These are phyloP conservation scores for Microascus cirrosus DNA, from an alignment of 2,329 filamentous ascomycete species.

Conservation along the genomic window DNA sequence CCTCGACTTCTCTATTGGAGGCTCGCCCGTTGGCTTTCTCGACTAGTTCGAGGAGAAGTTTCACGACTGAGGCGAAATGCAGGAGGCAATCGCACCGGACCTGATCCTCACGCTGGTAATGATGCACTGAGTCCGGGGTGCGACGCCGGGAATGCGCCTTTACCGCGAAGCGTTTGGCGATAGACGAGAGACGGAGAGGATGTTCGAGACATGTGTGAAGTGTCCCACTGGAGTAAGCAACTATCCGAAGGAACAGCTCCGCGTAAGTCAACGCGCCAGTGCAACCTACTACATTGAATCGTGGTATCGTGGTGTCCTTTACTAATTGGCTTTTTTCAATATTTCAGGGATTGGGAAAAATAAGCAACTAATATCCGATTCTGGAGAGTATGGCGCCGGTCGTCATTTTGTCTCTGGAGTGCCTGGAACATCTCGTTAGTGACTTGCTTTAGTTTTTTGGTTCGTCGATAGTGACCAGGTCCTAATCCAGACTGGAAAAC, in stretches of 20 bases:
- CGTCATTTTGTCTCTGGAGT: constrained; percentile 7
- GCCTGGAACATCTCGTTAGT: constrained; percentile 2
- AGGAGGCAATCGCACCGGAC: too few relatives aligned
- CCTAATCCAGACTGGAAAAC: too few relatives aligned
- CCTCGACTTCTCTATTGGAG: too few relatives aligned
- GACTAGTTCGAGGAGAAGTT: too few relatives aligned
- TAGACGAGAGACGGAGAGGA: background rate
- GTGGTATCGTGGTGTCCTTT: too few relatives aligned
- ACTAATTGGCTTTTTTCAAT: background rate
- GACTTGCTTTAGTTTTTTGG: constrained; percentile 3
- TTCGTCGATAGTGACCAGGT: background rate
- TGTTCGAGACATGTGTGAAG: background rate
- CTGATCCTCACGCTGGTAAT: too few relatives aligned
- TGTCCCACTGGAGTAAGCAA: background rate
- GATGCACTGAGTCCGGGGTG: too few relatives aligned
- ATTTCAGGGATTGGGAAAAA: constrained; percentile 46
- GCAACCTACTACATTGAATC: background rate
- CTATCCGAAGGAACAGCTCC: background rate
- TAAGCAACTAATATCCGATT: constrained; percentile 6
- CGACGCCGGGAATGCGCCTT: background rate
- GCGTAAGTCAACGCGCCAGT: background rate
- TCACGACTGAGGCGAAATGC: too few relatives aligned
- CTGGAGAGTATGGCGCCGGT: constrained; percentile 6
- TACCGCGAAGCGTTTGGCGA: background rate
- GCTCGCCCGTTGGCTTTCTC: too few relatives aligned